phyloP scores from a whole-genome alignment of 495 filamentous ascomycete species.

The Penicillium crystallinum region DNA sequence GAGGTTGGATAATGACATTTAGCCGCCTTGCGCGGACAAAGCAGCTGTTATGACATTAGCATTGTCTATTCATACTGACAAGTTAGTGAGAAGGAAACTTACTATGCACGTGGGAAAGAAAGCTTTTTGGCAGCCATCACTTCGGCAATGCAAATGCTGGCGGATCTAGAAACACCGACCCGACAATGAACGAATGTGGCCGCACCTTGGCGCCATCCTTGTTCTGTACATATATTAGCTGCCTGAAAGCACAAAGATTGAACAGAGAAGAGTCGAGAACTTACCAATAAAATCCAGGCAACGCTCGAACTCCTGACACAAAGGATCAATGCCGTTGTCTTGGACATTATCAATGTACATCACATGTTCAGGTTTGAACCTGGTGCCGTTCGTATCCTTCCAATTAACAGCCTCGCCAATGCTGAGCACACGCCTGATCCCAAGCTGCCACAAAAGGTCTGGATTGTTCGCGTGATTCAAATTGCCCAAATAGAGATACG shows the following conservation, averaged over 20 bases:
- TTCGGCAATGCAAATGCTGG: constrained; percentile 97
- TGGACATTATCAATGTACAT: constrained; percentile 80
- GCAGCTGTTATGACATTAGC: constrained; percentile 48
- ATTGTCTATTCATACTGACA: background rate
- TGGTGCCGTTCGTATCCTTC: constrained; percentile 59
- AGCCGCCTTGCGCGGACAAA: constrained; percentile 88
- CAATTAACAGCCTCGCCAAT: constrained; percentile 89
- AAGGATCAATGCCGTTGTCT: constrained; percentile 91
- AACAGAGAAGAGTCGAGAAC: constrained; percentile 18
- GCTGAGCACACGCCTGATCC: constrained; percentile 82
- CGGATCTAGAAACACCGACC: constrained; percentile 89
- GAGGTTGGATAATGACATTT: constrained; percentile 69
- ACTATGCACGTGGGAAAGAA: constrained; percentile 89
- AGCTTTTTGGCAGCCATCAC: constrained; percentile 78
- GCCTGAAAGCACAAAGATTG: background rate
- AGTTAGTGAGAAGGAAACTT: constrained; percentile 24
- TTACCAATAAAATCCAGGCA: constrained; percentile 91
- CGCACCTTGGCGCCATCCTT: constrained; percentile 64
- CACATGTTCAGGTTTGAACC: constrained; percentile 68
- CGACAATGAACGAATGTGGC: constrained; percentile 97
- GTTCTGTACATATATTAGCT: constrained; percentile 44
- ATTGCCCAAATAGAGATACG: constrained; percentile 97
- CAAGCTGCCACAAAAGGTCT: constrained; percentile 68
- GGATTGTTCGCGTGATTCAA: constrained; percentile 90
- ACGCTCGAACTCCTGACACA: constrained; percentile 80